A percentile compares a stretch with the other conserved stretches of the same genome.
These are phyloP conservation scores for Apostasia ramifera DNA, from an alignment of 106 monocot genomes.

Conservation along the genomic window DNA sequence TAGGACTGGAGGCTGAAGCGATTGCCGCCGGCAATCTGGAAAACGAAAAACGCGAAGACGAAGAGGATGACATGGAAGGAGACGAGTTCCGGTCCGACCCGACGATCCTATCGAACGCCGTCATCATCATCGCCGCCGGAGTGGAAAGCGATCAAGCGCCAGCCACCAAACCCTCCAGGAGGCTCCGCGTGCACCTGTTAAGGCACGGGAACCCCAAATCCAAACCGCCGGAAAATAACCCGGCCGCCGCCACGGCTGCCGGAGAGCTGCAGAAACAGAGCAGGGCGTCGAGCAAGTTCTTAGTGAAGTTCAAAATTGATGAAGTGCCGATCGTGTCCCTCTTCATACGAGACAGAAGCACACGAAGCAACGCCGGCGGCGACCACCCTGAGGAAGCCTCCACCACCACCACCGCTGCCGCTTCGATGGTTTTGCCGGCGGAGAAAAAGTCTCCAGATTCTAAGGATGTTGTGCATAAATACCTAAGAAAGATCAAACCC, in stretches of 20 bases:
- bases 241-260: not conserved
- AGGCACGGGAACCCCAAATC: constrained; percentile 18
- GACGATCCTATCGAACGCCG: constrained; percentile 23
- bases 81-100: not conserved
- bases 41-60: not conserved
- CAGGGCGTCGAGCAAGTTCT: constrained; percentile 23
- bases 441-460: constrained; percentile 27
- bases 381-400: not conserved
- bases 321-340: constrained; percentile 49
- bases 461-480: constrained; percentile 47
- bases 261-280: not conserved
- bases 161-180: constrained; percentile 22
- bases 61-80: not conserved
- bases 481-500: constrained; percentile 66
- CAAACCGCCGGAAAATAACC: not conserved
- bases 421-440: not conserved
- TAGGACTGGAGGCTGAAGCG: not conserved
- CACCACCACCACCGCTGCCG: not conserved
- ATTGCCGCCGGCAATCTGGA: not conserved
- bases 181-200: constrained; percentile 33
- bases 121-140: constrained; percentile 3
- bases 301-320: constrained; percentile 38
- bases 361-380: constrained; percentile 14
- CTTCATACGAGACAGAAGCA: constrained; percentile 43
- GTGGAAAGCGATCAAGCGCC: constrained; percentile 16